A percentile compares a stretch with the other conserved stretches of the same genome.
Conservation (phyloP, 2,329 filamentous ascomycete species). For the Nothomitra cinnamomea region DNA sequence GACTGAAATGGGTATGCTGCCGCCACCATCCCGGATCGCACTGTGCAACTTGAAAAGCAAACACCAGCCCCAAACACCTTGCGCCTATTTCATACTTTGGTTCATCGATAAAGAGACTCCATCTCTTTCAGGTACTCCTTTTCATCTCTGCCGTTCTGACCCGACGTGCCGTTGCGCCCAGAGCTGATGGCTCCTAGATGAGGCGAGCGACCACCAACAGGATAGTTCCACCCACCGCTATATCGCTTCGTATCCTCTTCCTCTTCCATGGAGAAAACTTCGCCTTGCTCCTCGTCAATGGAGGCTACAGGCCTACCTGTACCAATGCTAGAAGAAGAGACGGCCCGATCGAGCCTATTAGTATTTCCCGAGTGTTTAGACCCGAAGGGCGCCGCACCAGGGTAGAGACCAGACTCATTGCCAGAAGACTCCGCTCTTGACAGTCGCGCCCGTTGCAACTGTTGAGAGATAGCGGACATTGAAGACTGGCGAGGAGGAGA, state of each 20-base stretch:
- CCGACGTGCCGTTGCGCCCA: not conserved
- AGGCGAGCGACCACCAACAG: conserved; percentile 5
- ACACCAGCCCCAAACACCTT: not conserved
- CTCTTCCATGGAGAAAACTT: conserved; percentile 33
- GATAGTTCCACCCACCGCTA: conserved; percentile 19
- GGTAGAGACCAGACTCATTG: conserved; percentile 24
- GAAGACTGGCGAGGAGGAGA: conserved; percentile 38
- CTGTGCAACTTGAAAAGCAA: not conserved
- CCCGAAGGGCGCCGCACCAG: conserved; percentile 21
- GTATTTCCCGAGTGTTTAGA: conserved; percentile 17
- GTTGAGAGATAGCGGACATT: conserved; percentile 45
- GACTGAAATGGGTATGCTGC: not conserved
- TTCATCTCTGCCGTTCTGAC: not conserved
- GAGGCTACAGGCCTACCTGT: conserved; percentile 2
- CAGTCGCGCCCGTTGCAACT: conserved; percentile 29
- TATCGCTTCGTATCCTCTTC: conserved; percentile 27
- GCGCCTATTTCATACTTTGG: not conserved
- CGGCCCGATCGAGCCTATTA: conserved; percentile 25
- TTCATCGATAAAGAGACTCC: conserved; percentile 4
- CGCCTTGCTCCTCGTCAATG: conserved; percentile 30
- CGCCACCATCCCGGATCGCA: not conserved
- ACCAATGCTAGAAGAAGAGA: conserved; percentile 28
- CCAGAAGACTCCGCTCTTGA: conserved; percentile 16
- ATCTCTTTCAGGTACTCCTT: conserved; percentile 3
- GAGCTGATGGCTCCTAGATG: conserved; percentile 5